Conservation (phyloP, 345 rosid species). For the Alliaria petiolata region DNA sequence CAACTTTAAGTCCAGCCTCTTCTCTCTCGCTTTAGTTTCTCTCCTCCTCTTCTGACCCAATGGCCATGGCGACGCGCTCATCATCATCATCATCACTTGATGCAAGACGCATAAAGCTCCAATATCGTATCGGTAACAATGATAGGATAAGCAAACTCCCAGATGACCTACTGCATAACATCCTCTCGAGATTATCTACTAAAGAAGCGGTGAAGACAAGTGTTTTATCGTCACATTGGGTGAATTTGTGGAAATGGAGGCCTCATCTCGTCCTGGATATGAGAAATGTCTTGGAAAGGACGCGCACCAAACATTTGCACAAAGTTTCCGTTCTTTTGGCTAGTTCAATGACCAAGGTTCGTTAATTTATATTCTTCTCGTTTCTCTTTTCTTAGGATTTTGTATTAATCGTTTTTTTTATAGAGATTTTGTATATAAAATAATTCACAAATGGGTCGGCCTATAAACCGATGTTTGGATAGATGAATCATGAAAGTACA, state of each 20-base stretch:
- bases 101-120: neutral
- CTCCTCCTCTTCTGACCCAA: neutral
- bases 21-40: neutral
- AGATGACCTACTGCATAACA: neutral
- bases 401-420: neutral
- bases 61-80: neutral
- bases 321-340: neutral
- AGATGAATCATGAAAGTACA: no score
- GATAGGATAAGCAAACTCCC: conserved; percentile 9
- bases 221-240: neutral
- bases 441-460: neutral
- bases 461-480: neutral
- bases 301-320: neutral
- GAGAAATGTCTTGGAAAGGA: neutral
- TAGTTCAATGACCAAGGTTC: neutral
- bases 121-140: neutral
- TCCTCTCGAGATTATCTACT: neutral
- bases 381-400: no score
- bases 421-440: neutral
- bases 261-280: neutral
- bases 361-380: no score
- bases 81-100: neutral
- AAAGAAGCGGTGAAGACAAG: conserved; percentile 10
- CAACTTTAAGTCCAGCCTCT: neutral
- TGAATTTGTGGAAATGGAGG: neutral